These are phyloP conservation scores for Oxalis stricta DNA, from an alignment of 441 rosid species.

Conservation along the genomic window DNA sequence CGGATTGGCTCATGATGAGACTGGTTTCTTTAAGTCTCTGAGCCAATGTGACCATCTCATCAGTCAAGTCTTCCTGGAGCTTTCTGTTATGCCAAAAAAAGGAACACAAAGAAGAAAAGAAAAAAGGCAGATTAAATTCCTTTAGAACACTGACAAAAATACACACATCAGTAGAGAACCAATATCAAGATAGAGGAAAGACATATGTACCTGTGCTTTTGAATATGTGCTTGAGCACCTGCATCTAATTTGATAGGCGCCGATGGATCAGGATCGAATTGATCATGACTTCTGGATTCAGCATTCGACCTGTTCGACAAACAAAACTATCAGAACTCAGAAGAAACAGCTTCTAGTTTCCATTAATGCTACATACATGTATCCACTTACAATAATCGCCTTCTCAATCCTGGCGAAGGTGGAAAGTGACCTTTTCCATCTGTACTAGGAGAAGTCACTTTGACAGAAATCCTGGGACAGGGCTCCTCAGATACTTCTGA, in stretches of 20 bases:
- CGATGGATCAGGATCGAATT: conserved; percentile 19
- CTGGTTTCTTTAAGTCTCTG: conserved; percentile 73
- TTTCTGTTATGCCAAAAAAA: conserved; percentile 24
- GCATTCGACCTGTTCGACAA: conserved; percentile 23
- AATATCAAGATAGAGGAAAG: neutral
- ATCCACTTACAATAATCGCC: conserved; percentile 47
- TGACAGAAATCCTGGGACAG: conserved; percentile 14
- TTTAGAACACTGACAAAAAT: neutral
- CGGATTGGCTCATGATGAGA: conserved; percentile 62
- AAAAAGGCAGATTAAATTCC: neutral
- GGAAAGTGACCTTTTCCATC: conserved; percentile 24
- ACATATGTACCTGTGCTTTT: conserved; percentile 48
- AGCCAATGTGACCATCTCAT: conserved; percentile 92
- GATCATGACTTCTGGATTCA: conserved; percentile 23
- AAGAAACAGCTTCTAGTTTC: neutral
- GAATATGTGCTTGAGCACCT: conserved; percentile 39
- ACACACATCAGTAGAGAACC: neutral
- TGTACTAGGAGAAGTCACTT: conserved; percentile 18
- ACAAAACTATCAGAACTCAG: neutral
- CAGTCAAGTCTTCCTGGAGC: conserved; percentile 76
- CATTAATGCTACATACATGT: neutral
- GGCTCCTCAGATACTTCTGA: conserved; percentile 21
- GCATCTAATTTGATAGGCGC: conserved; percentile 46
- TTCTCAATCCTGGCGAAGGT: conserved; percentile 49
- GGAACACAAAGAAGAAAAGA: neutral